phyloP scores from a whole-genome alignment of 2,329 filamentous ascomycete species.

The Exophiala alcalophila region DNA sequence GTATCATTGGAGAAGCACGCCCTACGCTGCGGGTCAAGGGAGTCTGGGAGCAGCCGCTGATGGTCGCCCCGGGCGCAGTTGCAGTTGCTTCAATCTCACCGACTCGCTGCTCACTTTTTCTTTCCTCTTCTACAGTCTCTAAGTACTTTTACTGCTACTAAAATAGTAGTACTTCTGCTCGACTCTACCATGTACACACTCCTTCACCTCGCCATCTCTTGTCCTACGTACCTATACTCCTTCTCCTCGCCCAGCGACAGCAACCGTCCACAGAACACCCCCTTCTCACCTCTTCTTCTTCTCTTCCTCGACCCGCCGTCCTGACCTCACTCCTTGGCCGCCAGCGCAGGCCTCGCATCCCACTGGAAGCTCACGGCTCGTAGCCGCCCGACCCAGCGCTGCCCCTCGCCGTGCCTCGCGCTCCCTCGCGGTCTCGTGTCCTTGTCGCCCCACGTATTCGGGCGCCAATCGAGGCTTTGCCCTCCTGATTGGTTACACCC shows the following conservation, averaged over 20 bases:
- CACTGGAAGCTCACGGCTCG: slow-evolving; percentile 6
- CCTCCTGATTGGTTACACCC: slow-evolving; percentile 14
- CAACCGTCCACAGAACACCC: neutral
- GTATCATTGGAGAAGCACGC: neutral
- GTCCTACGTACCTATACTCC: neutral
- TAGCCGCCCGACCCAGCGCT: slow-evolving; percentile 26
- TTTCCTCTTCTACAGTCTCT: neutral
- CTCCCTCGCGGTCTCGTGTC: too few species aligned
- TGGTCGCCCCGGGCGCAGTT: neutral
- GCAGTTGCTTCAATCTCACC: too few species aligned
- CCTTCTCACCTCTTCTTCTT: neutral
- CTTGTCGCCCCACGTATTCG: slow-evolving; percentile 22
- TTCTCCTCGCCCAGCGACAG: too few species aligned
- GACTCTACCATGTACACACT: neutral
- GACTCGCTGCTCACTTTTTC: neutral
- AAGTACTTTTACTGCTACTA: neutral
- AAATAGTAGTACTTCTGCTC: neutral
- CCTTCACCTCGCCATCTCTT: neutral
- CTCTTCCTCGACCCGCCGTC: neutral
- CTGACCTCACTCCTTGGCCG: neutral
- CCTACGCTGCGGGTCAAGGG: too few species aligned
- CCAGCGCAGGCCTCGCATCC: neutral
- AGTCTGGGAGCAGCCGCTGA: too few species aligned
- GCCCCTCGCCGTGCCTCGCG: too few species aligned
- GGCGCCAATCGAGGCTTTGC: slow-evolving; percentile 20